Percentiles rank a stretch among this genome's conserved stretches.
Conservation (phyloP, 176 grass and related monocot genomes). For the Tillandsia leiboldiana region DNA sequence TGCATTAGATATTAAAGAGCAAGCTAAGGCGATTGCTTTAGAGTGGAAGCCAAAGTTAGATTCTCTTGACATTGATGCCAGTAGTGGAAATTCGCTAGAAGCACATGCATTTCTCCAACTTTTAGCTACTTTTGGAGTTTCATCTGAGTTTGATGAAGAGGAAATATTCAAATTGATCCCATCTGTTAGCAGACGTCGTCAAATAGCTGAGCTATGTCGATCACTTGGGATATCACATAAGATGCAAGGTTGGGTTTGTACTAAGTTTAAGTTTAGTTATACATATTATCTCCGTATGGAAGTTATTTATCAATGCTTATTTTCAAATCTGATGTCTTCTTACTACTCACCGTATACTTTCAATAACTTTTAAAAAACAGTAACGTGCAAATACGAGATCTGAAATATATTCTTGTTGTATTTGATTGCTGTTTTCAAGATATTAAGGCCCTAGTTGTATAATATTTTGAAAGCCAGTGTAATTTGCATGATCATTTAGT, state of each 20-base stretch:
- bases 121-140: conserved; percentile 69
- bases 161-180: conserved; percentile 86
- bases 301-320: neutral
- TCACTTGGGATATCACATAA: conserved; percentile 74
- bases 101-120: conserved; percentile 97
- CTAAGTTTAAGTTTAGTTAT: conserved; percentile 14
- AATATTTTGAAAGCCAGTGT: too few species aligned
- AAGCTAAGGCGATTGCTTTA: conserved; percentile 55
- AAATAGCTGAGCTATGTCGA: conserved; percentile 74
- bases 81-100: conserved; percentile 87
- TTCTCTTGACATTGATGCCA: conserved; percentile 64
- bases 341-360: neutral
- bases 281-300: neutral
- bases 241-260: conserved; percentile 61
- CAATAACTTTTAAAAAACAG: too few species aligned
- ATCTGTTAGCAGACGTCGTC: conserved; percentile 71
- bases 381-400: too few species aligned
- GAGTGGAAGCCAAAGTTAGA: conserved; percentile 79
- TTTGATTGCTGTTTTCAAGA: too few species aligned
- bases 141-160: conserved; percentile 54
- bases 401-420: too few species aligned
- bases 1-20: conserved; percentile 40
- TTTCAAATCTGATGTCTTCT: neutral
- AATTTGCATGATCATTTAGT: too few species aligned
- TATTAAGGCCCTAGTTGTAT: too few species aligned